Base-by-base conservation (phyloP, 495 filamentous ascomycete species). In the Hypoxylon intermedium region DNA sequence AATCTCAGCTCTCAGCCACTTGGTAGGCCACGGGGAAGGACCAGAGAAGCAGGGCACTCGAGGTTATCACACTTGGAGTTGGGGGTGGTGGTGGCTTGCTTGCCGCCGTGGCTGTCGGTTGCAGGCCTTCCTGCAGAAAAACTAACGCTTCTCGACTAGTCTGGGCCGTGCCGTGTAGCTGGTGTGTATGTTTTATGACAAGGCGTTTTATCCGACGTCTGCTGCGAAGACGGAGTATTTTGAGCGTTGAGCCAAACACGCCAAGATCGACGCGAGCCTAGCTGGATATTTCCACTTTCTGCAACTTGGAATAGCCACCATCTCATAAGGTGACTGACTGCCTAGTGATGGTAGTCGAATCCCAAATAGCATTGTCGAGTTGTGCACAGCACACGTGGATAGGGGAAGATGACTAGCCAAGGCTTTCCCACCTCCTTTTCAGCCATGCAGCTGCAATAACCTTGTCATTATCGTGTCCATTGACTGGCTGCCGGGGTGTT, bases 71-170 rank as follows among this genome's bases (percentile, higher is more conserved):
- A 50, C 20, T 37, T 26, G 11, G 12, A 13, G 13, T 44, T n/a
- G 36, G 31, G 5, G 43, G 19, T 30, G 11, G 30, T 55, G 38
- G 37, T 55, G 49, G 58, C 50, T 44, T 12, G 23, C 15, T 50
- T 55, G 43, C 37, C 58, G 20, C 58, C 16, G 51, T 55, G 58
- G 45, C 45, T 30, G 16, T 41, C 24, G 2, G n/a, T 6, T 54
- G 15, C 37, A 45, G 30, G 37, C 19, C 44, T 38, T 46, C 41
- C 41, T 60, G 26, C 49, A 37, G 58, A 23, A 40, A 50, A 9
- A 37, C 44, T 43, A 16, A 36, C 34, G 49, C 16, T 34, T 53
- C 0, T 45, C 11, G 45, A 37, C 18, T 40, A 53, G 38, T 45
- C 31, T 15, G 37, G 40, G 6, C 19, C 12, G 28, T 13, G 5